phyloP scores from a whole-genome alignment of 164 flowering plant species.

The Stephania cephalantha region DNA sequence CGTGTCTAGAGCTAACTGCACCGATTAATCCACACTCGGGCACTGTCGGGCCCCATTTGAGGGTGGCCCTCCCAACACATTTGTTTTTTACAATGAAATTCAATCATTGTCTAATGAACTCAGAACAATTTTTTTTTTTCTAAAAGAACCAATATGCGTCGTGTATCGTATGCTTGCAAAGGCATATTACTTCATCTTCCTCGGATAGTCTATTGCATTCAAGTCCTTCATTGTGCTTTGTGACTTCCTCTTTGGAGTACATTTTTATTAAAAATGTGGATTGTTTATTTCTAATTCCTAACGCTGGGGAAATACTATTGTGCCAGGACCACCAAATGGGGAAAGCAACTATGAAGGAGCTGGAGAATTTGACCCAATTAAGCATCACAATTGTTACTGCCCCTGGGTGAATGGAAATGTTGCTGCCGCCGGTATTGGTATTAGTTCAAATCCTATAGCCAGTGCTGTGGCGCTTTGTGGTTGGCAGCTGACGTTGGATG shows the following conservation, averaged over 20 bases:
- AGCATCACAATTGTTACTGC: slow-evolving; percentile 75
- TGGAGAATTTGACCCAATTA: slow-evolving; percentile 83
- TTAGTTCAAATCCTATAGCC: slow-evolving; percentile 39
- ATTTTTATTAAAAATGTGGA: neutral
- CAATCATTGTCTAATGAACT: no score
- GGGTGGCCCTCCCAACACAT: no score
- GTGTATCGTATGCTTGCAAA: no score
- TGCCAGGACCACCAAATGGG: slow-evolving; percentile 72
- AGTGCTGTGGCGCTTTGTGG: slow-evolving; percentile 69
- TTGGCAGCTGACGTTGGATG: slow-evolving; percentile 95
- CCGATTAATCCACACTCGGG: no score
- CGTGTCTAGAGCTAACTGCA: no score
- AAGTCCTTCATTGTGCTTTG: neutral
- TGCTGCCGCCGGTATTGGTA: slow-evolving; percentile 84
- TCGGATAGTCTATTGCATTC: no score
- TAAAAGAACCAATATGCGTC: no score
- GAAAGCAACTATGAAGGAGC: slow-evolving; percentile 85
- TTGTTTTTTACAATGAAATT: no score
- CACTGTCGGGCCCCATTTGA: no score
- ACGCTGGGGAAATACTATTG: neutral
- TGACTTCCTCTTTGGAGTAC: neutral
- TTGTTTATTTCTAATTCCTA: neutral
- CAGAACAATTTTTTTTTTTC: no score
- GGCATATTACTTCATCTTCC: no score
- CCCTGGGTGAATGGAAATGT: slow-evolving; percentile 99